Evolutionary conservation across 2,329 filamentous ascomycete species (phyloP).

Genomic region (Talaromyces sp.): DNA sequence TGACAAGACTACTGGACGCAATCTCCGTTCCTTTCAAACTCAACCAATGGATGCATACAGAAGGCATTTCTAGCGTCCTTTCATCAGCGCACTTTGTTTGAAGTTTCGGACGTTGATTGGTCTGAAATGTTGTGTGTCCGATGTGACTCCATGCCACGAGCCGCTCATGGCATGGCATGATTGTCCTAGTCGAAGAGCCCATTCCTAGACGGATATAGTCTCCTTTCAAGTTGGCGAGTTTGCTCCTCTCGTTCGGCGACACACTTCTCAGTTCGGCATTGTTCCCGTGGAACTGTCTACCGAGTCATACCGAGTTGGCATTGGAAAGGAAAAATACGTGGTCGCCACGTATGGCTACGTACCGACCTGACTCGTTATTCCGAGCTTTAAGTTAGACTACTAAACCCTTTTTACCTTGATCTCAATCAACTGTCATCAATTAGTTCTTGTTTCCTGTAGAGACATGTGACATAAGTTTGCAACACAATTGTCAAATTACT

Average conservation of each 20-base stretch:
- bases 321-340: neutral
- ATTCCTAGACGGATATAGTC: neutral
- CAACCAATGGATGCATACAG: neutral
- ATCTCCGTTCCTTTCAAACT: neutral
- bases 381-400: neutral
- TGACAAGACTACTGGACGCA: neutral
- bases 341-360: neutral
- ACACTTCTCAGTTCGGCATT: constrained; percentile 9
- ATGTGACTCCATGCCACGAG: constrained; percentile 10
- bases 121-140: neutral
- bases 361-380: neutral
- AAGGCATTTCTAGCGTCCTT: neutral
- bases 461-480: constrained; percentile 6
- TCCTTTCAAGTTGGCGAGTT: neutral
- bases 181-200: neutral
- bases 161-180: constrained; percentile 6
- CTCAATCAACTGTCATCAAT: neutral
- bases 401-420: neutral
- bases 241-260: neutral
- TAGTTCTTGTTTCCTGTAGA: neutral
- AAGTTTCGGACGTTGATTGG: neutral
- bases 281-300: constrained; percentile 6
- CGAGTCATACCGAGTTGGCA: constrained; percentile 1
- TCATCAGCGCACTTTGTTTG: neutral
- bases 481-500: neutral